These are phyloP conservation scores for Geotrichum cucujoidarum DNA, from an alignment of 1,139 yeast genomes.

Conservation along the genomic window DNA sequence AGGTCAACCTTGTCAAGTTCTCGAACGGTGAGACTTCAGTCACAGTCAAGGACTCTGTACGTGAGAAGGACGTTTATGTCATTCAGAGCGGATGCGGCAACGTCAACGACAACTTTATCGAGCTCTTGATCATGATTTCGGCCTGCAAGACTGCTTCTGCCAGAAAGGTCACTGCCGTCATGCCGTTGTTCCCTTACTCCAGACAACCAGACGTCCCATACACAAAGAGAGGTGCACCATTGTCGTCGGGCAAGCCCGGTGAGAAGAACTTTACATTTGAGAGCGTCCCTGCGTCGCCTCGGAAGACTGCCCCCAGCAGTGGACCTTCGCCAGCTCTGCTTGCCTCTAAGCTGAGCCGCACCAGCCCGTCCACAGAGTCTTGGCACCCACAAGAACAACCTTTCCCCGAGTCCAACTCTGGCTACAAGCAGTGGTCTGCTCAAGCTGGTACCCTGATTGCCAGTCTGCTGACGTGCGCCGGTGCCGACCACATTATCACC, in stretches of 20 bases:
- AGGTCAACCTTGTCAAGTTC: slow-evolving; percentile 53
- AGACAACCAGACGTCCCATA: slow-evolving; percentile 96
- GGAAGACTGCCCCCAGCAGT: slow-evolving; percentile 19
- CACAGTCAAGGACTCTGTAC: slow-evolving; percentile 74
- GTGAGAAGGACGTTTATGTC: slow-evolving; percentile 90
- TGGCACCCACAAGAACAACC: slow-evolving; percentile 21
- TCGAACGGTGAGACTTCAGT: slow-evolving; percentile 84
- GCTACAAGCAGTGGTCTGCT: slow-evolving; percentile 92
- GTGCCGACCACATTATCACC: slow-evolving; percentile 93
- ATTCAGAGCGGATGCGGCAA: slow-evolving; percentile 70
- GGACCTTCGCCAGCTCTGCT: slow-evolving; percentile 10
- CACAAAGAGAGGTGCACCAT: slow-evolving; percentile 61
- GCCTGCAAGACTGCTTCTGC: slow-evolving; percentile 98
- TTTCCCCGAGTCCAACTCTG: slow-evolving; percentile 43
- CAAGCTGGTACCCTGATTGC: slow-evolving; percentile 94
- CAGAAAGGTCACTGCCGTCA: slow-evolving; percentile 83
- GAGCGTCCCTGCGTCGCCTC: slow-evolving; percentile 61
- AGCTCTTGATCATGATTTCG: slow-evolving; percentile 76
- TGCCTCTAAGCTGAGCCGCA: slow-evolving; percentile 4
- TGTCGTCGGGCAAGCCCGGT: slow-evolving; percentile 21
- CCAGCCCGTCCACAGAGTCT: background rate
- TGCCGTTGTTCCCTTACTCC: slow-evolving; percentile 92
- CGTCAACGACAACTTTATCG: slow-evolving; percentile 87
- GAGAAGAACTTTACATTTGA: slow-evolving; percentile 46
- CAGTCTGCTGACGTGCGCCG: slow-evolving; percentile 81